Evolutionary conservation across 257 asterid species (phyloP).

Genomic region (Solanum bulbocastanum): DNA sequence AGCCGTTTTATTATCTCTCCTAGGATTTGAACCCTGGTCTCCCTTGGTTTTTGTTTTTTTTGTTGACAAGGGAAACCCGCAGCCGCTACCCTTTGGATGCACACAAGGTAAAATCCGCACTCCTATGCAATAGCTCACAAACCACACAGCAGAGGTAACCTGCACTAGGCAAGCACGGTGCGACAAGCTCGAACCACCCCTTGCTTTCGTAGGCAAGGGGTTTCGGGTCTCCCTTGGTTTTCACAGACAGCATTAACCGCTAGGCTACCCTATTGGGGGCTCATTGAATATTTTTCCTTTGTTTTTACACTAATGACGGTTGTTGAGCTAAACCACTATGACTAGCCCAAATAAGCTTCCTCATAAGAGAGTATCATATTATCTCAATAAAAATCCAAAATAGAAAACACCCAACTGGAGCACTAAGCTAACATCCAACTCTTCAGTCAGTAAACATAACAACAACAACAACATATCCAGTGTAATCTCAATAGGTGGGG

Average conservation of each 20-base stretch:
- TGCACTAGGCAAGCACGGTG: neutral
- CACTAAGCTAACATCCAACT: neutral
- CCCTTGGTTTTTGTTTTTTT: neutral
- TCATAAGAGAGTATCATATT: neutral
- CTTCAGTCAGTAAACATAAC: neutral
- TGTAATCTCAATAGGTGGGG: neutral
- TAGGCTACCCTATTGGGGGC: neutral
- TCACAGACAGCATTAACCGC: neutral
- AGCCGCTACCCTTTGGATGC: neutral
- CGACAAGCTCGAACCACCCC: neutral
- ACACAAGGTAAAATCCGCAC: neutral
- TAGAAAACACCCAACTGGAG: neutral
- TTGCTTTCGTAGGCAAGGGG: neutral
- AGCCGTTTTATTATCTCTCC: neutral
- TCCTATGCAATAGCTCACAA: neutral
- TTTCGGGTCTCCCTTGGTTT: neutral
- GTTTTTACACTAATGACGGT: neutral
- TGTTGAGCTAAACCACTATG: neutral
- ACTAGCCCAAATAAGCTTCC: neutral
- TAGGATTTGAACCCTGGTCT: neutral
- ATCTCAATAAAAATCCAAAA: neutral
- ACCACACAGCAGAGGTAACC: neutral
- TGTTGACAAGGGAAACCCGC: neutral
- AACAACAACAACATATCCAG: neutral
- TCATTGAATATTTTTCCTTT: neutral